Evolutionary conservation across 441 rosid genomes (phyloP).

Genomic region (Manihot esculenta): DNA sequence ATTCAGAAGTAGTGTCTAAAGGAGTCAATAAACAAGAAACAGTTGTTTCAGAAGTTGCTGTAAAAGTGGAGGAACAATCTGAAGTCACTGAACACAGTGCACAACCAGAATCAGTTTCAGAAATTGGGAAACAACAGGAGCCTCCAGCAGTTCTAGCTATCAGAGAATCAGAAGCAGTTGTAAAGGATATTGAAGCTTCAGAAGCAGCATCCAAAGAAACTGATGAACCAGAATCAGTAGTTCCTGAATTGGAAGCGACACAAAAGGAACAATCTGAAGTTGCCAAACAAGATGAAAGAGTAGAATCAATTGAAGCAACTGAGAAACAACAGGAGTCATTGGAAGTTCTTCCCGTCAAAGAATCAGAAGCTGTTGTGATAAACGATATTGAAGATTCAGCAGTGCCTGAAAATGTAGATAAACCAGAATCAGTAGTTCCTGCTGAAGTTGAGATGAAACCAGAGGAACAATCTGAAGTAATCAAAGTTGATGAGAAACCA

Average conservation of each 20-base stretch:
- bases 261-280: conserved; percentile 6
- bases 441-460: conserved; percentile 12
- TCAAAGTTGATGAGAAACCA: not conserved
- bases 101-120: conserved; percentile 6
- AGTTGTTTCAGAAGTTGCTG: conserved; percentile 21
- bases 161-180: conserved; percentile 3
- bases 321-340: not conserved
- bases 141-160: conserved; percentile 14
- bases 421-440: conserved; percentile 20
- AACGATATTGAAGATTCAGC: not conserved
- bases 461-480: not conserved
- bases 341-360: conserved; percentile 20
- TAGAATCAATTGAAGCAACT: not conserved
- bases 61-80: conserved; percentile 28
- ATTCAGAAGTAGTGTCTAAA: conserved; percentile 13
- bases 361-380: not conserved
- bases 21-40: conserved; percentile 16
- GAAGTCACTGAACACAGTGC: conserved; percentile 24
- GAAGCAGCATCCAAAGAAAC: conserved; percentile 18
- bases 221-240: conserved; percentile 12
- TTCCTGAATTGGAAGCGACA: conserved; percentile 20
- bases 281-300: conserved; percentile 19
- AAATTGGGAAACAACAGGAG: not conserved
- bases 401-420: conserved; percentile 8
- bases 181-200: not conserved